Evolutionary conservation across 2,329 filamentous ascomycete genomes (phyloP).

Genomic region (Amylocarpus encephaloides): DNA sequence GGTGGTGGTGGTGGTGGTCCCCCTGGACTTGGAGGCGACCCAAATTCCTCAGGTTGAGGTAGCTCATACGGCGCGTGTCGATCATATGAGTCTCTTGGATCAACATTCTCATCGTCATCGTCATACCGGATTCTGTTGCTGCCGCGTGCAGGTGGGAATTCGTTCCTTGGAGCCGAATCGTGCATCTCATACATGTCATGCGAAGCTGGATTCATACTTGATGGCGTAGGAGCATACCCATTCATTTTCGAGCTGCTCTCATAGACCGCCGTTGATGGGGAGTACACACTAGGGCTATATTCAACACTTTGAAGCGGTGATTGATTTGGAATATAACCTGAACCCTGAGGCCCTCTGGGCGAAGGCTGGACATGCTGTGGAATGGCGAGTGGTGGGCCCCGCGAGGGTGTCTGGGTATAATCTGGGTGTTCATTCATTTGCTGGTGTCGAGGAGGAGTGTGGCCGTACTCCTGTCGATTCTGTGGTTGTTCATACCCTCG

Average conservation of each 20-base stretch:
- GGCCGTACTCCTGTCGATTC: conserved; percentile 35
- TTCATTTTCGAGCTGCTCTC: conserved; percentile 17
- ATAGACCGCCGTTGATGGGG: conserved; percentile 20
- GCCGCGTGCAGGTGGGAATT: conserved; percentile 13
- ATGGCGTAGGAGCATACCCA: conserved; percentile 16
- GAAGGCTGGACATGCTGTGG: conserved; percentile 36
- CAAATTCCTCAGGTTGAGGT: conserved; percentile 25
- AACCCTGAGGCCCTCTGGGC: conserved; percentile 41
- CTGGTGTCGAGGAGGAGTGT: conserved; percentile 44
- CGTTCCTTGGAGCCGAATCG: conserved; percentile 20
- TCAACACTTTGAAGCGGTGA: conserved; percentile 49
- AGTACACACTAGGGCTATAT: conserved; percentile 25
- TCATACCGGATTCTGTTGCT: conserved; percentile 14
- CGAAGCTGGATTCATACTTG: conserved; percentile 16
- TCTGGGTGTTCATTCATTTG: conserved; percentile 31
- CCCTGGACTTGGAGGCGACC: conserved; percentile 27
- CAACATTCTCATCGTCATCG: conserved; percentile 17
- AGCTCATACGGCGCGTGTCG: conserved; percentile 25
- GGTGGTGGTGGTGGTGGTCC: conserved; percentile 32
- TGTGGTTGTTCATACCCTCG: conserved; percentile 39
- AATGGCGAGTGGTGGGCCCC: conserved; percentile 33
- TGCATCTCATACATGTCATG: conserved; percentile 26
- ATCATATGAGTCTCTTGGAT: conserved; percentile 22
- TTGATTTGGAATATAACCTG: conserved; percentile 42
- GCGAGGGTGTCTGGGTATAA: conserved; percentile 39